phyloP scores from a whole-genome alignment of 2,329 filamentous ascomycete genomes.

The Venturia asperata region DNA sequence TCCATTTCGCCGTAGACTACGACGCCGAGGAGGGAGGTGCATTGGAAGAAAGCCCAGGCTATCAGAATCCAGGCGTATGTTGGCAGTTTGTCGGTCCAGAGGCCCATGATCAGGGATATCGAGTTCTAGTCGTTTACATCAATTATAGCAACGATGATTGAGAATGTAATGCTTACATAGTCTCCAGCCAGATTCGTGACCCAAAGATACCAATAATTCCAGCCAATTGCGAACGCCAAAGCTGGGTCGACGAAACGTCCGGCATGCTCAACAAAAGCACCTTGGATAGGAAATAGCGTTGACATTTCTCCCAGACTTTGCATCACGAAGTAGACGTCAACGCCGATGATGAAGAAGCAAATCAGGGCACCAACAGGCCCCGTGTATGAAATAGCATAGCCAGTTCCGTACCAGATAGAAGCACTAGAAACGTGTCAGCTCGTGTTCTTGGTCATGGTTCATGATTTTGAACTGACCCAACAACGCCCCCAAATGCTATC shows the following conservation, averaged over 20 bases:
- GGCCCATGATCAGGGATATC: constrained; percentile 12
- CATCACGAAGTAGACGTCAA: constrained; percentile 20
- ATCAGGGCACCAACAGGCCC: constrained; percentile 44
- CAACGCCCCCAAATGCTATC: constrained; percentile 72
- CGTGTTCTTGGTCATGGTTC: constrained; percentile 16
- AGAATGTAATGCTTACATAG: background rate
- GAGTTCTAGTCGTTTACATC: constrained; percentile 14
- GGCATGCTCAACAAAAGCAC: constrained; percentile 17
- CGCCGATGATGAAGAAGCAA: constrained; percentile 13
- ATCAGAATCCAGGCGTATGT: constrained; percentile 9
- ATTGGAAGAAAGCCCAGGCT: constrained; percentile 11
- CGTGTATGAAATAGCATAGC: constrained; percentile 33
- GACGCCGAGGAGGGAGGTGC: constrained; percentile 12
- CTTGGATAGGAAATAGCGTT: constrained; percentile 16
- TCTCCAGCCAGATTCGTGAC: constrained; percentile 4
- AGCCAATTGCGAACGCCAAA: constrained; percentile 33
- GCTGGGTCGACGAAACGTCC: constrained; percentile 19
- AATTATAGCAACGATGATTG: background rate
- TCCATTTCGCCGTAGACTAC: constrained; percentile 17
- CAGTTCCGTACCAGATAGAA: constrained; percentile 20
- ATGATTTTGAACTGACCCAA: constrained; percentile 55
- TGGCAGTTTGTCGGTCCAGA: constrained; percentile 12
- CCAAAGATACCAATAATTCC: constrained; percentile 18
- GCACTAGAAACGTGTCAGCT: background rate
- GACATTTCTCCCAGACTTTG: constrained; percentile 19